Evolutionary conservation across 2,329 filamentous ascomycete species (phyloP).

Genomic region (Metarhizium anisopliae): DNA sequence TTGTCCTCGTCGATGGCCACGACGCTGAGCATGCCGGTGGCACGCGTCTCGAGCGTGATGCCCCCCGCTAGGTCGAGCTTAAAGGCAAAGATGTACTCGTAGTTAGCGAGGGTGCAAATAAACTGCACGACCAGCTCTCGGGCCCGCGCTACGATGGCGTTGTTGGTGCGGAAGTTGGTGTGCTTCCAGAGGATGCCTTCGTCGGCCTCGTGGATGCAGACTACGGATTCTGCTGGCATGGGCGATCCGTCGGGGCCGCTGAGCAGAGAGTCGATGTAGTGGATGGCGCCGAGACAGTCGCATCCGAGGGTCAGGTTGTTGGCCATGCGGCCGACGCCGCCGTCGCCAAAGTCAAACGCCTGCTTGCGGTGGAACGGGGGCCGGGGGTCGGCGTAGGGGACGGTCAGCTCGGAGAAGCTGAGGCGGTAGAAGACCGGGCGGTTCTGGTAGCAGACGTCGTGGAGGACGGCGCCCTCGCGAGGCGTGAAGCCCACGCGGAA

Average conservation of each 20-base stretch:
- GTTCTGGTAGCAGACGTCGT: conserved; percentile 59
- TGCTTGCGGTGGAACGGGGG: conserved; percentile 46
- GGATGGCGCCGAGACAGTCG: conserved; percentile 61
- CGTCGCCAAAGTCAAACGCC: conserved; percentile 60
- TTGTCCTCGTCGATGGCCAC: conserved; percentile 50
- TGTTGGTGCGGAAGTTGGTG: conserved; percentile 56
- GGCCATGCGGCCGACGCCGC: conserved; percentile 52
- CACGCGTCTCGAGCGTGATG: conserved; percentile 52
- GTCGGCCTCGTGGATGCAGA: conserved; percentile 65
- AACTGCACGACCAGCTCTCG: conserved; percentile 59
- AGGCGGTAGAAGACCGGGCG: conserved; percentile 58
- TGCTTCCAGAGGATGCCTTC: conserved; percentile 66
- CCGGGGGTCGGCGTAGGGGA: conserved; percentile 55
- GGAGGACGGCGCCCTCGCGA: conserved; percentile 60
- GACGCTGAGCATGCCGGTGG: conserved; percentile 56
- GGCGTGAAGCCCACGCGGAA: conserved; percentile 62
- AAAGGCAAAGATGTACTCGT: conserved; percentile 51
- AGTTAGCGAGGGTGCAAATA: conserved; percentile 61
- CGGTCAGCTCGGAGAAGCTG: conserved; percentile 60
- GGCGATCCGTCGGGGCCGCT: conserved; percentile 45
- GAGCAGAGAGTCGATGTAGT: conserved; percentile 51
- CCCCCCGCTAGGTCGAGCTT: conserved; percentile 53
- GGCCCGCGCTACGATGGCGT: conserved; percentile 50
- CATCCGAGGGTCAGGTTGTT: conserved; percentile 58
- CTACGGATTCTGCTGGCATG: conserved; percentile 43